phyloP scores from a whole-genome alignment of 2,329 filamentous ascomycete species.

The Scolecobasidium constrictum region DNA sequence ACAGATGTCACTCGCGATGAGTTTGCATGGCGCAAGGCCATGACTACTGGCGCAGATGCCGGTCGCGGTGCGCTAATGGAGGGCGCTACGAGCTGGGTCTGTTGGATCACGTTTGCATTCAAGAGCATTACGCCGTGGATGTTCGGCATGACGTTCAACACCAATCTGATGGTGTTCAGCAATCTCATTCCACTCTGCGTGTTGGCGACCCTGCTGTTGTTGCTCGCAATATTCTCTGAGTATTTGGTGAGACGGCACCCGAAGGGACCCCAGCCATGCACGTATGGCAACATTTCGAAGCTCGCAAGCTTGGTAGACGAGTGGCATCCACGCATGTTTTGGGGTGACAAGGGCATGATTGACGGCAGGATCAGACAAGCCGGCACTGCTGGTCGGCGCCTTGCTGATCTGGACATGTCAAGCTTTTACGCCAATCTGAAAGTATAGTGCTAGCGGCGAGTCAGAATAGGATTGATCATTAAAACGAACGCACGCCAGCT shows the following conservation, averaged over 20 bases:
- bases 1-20: slow-evolving; percentile 8
- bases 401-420: slow-evolving; percentile 5
- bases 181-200: slow-evolving; percentile 4
- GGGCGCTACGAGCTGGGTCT: slow-evolving; percentile 1
- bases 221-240: not conserved
- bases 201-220: not conserved
- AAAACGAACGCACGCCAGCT: no score
- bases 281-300: slow-evolving; percentile 4
- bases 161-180: not conserved
- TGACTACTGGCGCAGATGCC: not conserved
- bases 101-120: slow-evolving; percentile 6
- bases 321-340: slow-evolving; percentile 7
- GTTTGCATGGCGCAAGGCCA: slow-evolving; percentile 5
- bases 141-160: slow-evolving; percentile 3
- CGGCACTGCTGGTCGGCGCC: slow-evolving; percentile 7
- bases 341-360: slow-evolving; percentile 7
- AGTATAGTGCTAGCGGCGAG: no score
- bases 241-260: slow-evolving; percentile 1
- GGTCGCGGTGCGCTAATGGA: not conserved
- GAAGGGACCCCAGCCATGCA: slow-evolving; percentile 4
- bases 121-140: slow-evolving; percentile 6
- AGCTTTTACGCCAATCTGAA: slow-evolving; percentile 1
- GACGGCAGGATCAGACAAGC: slow-evolving; percentile 3
- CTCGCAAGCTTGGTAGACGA: slow-evolving; percentile 2
- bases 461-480: no score